phyloP scores from a whole-genome alignment of 73 alveolate genomes.

The Paramecium primaurelia region DNA sequence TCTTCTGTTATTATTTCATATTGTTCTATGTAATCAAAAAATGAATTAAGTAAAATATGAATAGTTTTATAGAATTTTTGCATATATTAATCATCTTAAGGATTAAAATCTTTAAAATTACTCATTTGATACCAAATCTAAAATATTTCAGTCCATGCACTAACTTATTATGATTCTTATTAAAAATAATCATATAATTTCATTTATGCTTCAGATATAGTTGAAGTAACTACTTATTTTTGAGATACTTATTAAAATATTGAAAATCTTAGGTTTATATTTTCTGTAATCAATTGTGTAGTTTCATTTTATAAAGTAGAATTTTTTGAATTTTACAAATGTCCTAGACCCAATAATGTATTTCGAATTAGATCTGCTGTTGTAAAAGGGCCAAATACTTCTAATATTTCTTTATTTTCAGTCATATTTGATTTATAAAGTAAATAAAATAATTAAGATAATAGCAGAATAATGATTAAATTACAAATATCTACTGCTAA shows the following conservation, averaged over 20 bases:
- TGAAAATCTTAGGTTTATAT: neutral
- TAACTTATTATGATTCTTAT: neutral
- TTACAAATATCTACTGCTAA: neutral
- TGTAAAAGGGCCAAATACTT: neutral
- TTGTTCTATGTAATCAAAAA: neutral
- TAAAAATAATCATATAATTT: neutral
- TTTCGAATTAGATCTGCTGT: neutral
- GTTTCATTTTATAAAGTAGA: neutral
- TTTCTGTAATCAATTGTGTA: neutral
- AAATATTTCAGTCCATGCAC: constrained; percentile 4
- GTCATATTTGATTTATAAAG: neutral
- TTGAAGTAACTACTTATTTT: neutral
- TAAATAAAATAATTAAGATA: neutral
- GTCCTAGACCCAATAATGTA: neutral
- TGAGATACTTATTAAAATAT: neutral
- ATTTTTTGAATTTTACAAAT: neutral
- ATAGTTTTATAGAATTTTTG: neutral
- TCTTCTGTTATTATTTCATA: neutral
- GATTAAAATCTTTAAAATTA: neutral
- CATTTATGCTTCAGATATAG: neutral
- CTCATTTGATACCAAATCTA: neutral
- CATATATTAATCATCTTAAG: neutral
- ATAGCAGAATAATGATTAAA: neutral
- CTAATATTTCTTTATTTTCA: neutral
- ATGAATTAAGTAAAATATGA: neutral